Conservation (phyloP, 2,329 filamentous ascomycete genomes). For the Akanthomyces dipterigenus region DNA sequence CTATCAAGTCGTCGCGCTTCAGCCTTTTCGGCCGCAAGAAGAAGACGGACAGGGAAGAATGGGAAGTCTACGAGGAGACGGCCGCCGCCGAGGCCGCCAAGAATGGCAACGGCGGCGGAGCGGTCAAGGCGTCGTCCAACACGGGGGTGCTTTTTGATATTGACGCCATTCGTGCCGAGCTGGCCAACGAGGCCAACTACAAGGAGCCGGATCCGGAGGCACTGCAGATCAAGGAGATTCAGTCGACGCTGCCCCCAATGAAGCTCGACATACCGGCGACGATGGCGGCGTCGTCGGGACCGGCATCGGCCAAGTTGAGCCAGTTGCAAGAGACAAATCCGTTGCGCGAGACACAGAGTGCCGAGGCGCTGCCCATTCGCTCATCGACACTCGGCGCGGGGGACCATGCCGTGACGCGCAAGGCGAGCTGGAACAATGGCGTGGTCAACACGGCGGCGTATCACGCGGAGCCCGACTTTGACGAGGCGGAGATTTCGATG, state of each 20-base stretch:
- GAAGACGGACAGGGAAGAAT: conserved; percentile 74
- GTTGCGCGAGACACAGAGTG: conserved; percentile 42
- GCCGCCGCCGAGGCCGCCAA: conserved; percentile 31
- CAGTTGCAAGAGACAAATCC: not conserved
- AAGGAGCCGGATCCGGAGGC: conserved; percentile 39
- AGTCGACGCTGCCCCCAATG: conserved; percentile 85
- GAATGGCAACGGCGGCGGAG: conserved; percentile 18
- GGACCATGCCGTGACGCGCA: conserved; percentile 14
- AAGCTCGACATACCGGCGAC: conserved; percentile 56
- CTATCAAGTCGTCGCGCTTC: conserved; percentile 47
- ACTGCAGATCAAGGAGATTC: conserved; percentile 67
- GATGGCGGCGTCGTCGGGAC: not conserved
- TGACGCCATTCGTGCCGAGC: conserved; percentile 82
- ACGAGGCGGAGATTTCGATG: conserved; percentile 58
- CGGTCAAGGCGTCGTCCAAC: conserved; percentile 30
- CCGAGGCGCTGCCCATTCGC: conserved; percentile 28
- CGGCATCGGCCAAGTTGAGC: conserved; percentile 17
- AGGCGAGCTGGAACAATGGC: conserved; percentile 9
- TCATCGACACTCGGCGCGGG: conserved; percentile 14
- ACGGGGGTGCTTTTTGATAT: conserved; percentile 81
- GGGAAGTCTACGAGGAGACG: conserved; percentile 86
- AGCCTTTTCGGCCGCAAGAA: conserved; percentile 79
- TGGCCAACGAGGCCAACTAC: conserved; percentile 59
- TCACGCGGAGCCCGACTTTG: conserved; percentile 22
- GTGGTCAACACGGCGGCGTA: conserved; percentile 20